phyloP scores from a whole-genome alignment of 2,329 filamentous ascomycete genomes.

The Fonsecaea monophora region DNA sequence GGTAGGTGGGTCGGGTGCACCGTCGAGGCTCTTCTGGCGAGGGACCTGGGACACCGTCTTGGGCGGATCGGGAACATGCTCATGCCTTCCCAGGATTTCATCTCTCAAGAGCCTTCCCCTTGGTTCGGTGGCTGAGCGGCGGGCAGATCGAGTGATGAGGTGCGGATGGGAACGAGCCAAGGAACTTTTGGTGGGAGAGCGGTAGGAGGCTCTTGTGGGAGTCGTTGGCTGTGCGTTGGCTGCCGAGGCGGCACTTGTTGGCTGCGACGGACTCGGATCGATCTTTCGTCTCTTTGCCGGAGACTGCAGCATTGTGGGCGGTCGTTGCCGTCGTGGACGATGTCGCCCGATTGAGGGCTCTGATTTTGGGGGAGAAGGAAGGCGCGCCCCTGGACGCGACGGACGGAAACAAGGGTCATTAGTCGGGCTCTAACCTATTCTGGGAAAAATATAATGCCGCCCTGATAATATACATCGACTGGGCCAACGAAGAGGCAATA shows the following conservation, averaged over 20 bases:
- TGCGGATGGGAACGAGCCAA: constrained; percentile 40
- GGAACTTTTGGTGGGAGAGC: constrained; percentile 41
- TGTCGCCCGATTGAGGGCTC: constrained; percentile 1
- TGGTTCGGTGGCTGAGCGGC: constrained; percentile 19
- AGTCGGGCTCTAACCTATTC: not conserved
- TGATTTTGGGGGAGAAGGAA: not conserved
- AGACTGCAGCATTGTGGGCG: constrained; percentile 27
- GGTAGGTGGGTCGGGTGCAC: not conserved
- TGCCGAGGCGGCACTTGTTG: not conserved
- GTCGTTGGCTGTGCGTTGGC: constrained; percentile 28
- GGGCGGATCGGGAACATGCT: not conserved
- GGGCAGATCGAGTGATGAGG: constrained; percentile 29
- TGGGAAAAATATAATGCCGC: not conserved
- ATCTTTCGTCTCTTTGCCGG: constrained; percentile 34
- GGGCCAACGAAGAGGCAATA: not conserved
- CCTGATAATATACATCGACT: not conserved
- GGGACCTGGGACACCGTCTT: not conserved
- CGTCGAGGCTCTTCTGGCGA: not conserved
- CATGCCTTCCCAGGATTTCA: constrained; percentile 26
- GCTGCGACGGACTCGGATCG: not conserved
- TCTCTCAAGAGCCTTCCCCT: constrained; percentile 31
- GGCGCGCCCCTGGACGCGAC: constrained; percentile 16
- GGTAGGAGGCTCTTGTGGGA: constrained; percentile 39
- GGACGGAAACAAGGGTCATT: constrained; percentile 3
- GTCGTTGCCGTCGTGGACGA: constrained; percentile 13